Conservation (phyloP, 2,329 filamentous ascomycete genomes). For the Beauveria sp. region DNA sequence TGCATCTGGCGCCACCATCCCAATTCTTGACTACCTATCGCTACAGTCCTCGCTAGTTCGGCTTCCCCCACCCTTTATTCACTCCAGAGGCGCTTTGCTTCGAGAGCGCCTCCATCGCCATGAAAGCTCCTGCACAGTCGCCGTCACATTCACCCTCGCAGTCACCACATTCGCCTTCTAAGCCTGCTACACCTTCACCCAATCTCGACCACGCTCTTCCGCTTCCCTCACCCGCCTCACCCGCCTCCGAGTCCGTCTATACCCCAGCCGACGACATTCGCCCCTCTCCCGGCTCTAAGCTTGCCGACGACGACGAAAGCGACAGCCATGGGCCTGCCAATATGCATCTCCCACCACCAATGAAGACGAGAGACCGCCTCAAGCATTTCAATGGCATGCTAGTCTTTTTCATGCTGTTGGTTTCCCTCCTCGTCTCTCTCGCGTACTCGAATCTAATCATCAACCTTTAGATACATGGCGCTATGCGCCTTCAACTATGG, state of each 20-base stretch:
- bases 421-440: background rate
- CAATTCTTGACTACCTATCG: background rate
- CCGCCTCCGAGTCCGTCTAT: background rate
- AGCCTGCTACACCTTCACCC: background rate
- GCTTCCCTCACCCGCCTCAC: background rate
- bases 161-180: background rate
- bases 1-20: background rate
- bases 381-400: constrained; percentile 14
- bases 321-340: constrained; percentile 1
- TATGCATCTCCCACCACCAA: constrained; percentile 3
- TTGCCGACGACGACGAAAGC: constrained; percentile 9
- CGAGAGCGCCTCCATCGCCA: background rate
- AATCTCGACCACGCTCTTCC: background rate
- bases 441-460: background rate
- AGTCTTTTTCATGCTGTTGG: constrained; percentile 15
- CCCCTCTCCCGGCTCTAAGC: background rate
- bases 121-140: background rate
- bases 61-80: background rate
- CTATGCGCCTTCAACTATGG: constrained; percentile 22
- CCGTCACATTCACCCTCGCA: too few species aligned
- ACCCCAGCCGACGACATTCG: background rate
- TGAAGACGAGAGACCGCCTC: constrained; percentile 6
- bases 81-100: background rate
- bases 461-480: constrained; percentile 17
- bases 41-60: background rate